Evolutionary conservation across 2,329 filamentous ascomycete species (phyloP).

Genomic region (Cladophialophora psammophila): DNA sequence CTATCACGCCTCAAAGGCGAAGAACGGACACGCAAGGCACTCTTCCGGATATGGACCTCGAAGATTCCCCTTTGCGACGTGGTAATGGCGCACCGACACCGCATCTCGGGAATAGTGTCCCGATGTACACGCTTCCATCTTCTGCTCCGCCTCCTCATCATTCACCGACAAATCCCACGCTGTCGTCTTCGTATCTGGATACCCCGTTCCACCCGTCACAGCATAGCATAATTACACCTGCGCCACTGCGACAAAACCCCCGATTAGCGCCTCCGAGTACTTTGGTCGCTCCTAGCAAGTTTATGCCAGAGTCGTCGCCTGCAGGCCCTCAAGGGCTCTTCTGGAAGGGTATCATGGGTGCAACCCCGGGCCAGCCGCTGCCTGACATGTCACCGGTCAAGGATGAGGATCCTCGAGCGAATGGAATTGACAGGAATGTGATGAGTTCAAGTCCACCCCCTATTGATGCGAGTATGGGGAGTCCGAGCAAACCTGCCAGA

Average conservation of each 20-base stretch:
- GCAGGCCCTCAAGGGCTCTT: constrained; percentile 51
- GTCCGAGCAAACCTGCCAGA: constrained; percentile 53
- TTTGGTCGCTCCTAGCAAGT: constrained; percentile 58
- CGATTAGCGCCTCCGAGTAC: constrained; percentile 58
- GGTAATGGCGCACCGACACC: constrained; percentile 42
- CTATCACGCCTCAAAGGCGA: constrained; percentile 58
- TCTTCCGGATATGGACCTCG: constrained; percentile 48
- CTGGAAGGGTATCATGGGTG: constrained; percentile 55
- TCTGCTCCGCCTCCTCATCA: constrained; percentile 38
- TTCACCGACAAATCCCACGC: constrained; percentile 51
- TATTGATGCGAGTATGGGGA: constrained; percentile 51
- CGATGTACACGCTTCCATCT: constrained; percentile 37
- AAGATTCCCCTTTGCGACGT: constrained; percentile 53
- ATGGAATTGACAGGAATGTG: constrained; percentile 46
- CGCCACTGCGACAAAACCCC: constrained; percentile 57
- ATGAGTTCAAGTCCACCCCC: constrained; percentile 59
- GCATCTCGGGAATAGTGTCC: constrained; percentile 35
- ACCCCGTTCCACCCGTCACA: constrained; percentile 50
- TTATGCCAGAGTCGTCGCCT: constrained; percentile 60
- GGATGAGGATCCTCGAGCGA: constrained; percentile 43
- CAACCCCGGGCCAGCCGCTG: constrained; percentile 38
- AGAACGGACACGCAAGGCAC: constrained; percentile 43
- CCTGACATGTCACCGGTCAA: constrained; percentile 58
- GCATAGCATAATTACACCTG: constrained; percentile 56
- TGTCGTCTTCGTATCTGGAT: constrained; percentile 59